Conservation (phyloP, 495 filamentous ascomycete genomes). For the Daldinia loculata region DNA sequence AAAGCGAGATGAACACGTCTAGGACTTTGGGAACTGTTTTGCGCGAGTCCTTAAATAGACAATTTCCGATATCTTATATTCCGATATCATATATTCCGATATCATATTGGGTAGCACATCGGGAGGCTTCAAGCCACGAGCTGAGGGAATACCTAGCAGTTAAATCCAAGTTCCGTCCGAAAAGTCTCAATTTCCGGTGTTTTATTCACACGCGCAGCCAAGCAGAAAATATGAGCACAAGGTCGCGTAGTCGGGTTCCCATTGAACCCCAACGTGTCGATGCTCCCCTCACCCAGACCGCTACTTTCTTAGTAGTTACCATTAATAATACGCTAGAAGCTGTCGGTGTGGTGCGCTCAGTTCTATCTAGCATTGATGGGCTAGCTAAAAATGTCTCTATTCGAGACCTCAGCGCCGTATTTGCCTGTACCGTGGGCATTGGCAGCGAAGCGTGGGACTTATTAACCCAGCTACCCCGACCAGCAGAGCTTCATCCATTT, state of each 20-base stretch:
- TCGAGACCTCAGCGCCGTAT: conserved; percentile 58
- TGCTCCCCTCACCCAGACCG: conserved; percentile 59
- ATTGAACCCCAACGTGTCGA: conserved; percentile 54
- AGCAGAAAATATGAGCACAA: conserved; percentile 21
- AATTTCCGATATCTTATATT: not conserved
- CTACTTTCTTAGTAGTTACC: conserved; percentile 62
- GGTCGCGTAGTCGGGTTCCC: conserved; percentile 21
- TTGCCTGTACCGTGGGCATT: conserved; percentile 65
- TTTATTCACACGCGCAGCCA: not conserved
- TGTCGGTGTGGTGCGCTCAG: conserved; percentile 53
- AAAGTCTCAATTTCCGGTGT: not conserved
- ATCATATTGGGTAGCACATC: not conserved
- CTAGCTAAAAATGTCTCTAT: conserved; percentile 65
- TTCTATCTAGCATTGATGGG: conserved; percentile 54
- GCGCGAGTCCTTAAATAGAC: not conserved
- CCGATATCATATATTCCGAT: no score
- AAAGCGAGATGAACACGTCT: conserved; percentile 15
- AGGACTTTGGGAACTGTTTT: conserved; percentile 5
- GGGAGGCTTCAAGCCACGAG: conserved; percentile 4
- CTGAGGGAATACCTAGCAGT: not conserved
- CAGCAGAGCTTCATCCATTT: conserved; percentile 64
- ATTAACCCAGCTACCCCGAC: conserved; percentile 55
- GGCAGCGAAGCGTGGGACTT: conserved; percentile 60
- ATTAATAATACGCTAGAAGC: conserved; percentile 45
- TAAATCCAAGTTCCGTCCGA: not conserved